Conservation (phyloP, 164 flowering plant species). For the Protea cynaroides region DNA sequence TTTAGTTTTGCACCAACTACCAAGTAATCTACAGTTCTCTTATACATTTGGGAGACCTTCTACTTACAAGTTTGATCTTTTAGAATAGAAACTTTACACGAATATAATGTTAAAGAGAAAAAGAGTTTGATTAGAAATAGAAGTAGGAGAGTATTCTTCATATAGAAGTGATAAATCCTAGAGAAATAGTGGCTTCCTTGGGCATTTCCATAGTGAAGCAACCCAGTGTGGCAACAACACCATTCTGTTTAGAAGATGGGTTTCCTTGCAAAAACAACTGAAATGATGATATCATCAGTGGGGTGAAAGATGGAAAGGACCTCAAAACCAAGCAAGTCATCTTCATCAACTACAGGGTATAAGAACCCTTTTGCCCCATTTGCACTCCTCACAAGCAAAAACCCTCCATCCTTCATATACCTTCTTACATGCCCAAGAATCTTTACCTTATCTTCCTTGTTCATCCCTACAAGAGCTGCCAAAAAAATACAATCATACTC, state of each 20-base stretch:
- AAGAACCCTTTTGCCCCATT: constrained; percentile 50
- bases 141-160: too few relatives aligned
- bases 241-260: constrained; percentile 11
- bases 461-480: constrained; percentile 68
- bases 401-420: constrained; percentile 40
- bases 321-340: constrained; percentile 42
- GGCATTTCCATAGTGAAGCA: background rate
- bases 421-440: constrained; percentile 39
- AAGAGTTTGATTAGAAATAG: too few relatives aligned
- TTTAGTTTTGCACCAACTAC: too few relatives aligned
- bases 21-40: too few relatives aligned
- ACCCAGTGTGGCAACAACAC: background rate
- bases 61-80: too few relatives aligned
- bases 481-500: constrained; percentile 44
- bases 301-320: constrained; percentile 51
- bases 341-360: constrained; percentile 48
- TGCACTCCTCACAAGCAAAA: constrained; percentile 51
- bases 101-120: too few relatives aligned
- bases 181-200: background rate
- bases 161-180: background rate
- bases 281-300: constrained; percentile 43
- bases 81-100: too few relatives aligned
- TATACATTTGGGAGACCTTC: too few relatives aligned
- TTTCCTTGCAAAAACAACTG: constrained; percentile 42
- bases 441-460: constrained; percentile 37